Evolutionary conservation across 352 stramenopile genomes (phyloP).

Genomic region (Phytophthora pini): DNA sequence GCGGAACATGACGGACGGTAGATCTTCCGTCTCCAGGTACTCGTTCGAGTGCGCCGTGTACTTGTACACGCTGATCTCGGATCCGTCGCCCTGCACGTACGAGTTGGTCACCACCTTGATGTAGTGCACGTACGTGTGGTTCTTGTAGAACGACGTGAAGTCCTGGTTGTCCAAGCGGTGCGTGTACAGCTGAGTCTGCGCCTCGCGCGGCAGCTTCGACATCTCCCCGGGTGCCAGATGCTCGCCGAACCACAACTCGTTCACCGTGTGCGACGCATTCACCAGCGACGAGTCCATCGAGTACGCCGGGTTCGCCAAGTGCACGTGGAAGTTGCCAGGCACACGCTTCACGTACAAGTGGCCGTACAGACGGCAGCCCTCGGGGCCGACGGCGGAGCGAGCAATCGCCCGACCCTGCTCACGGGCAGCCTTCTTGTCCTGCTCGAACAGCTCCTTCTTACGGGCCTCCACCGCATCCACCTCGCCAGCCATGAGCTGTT

Average conservation of each 20-base stretch:
- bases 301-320: slow-evolving; percentile 96
- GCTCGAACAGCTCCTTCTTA: slow-evolving; percentile 95
- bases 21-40: slow-evolving; percentile 86
- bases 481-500: slow-evolving; percentile 84
- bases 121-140: slow-evolving; percentile 99
- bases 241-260: slow-evolving; percentile 97
- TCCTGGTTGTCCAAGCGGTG: slow-evolving; percentile 92
- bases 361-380: slow-evolving; percentile 82
- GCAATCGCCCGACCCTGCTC: slow-evolving; percentile 69
- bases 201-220: slow-evolving; percentile 86
- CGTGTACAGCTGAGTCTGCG: slow-evolving; percentile 92
- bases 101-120: slow-evolving; percentile 98
- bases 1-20: slow-evolving; percentile 92
- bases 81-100: slow-evolving; percentile 77
- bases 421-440: slow-evolving; percentile 89
- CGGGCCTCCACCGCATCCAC: slow-evolving; percentile 71
- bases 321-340: slow-evolving; percentile 98
- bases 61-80: slow-evolving; percentile 84
- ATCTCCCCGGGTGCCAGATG: slow-evolving; percentile 56
- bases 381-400: slow-evolving; percentile 60
- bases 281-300: slow-evolving; percentile 87
- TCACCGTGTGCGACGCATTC: slow-evolving; percentile 96
- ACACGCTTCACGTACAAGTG: slow-evolving; percentile 92
- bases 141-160: slow-evolving; percentile 93
- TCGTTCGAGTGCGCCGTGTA: slow-evolving; percentile 92